Evolutionary conservation across 2,329 filamentous ascomycete species (phyloP).

Genomic region (Talaromyces sp.): DNA sequence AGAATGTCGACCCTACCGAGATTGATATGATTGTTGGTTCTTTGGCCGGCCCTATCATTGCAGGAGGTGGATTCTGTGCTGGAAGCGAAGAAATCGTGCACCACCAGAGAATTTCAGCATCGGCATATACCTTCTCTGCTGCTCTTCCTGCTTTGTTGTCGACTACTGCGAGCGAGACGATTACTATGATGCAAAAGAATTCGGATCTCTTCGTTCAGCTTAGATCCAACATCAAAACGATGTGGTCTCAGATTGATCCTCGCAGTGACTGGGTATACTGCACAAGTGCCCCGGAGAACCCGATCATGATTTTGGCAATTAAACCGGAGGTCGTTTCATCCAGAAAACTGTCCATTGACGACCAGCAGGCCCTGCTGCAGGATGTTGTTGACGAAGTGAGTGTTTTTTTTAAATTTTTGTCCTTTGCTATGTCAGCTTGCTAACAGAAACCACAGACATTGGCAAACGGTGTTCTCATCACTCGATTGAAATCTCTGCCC

Average conservation of each 20-base stretch:
- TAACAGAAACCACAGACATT: constrained; percentile 53
- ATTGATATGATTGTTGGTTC: constrained; percentile 98
- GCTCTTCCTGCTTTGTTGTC: constrained; percentile 89
- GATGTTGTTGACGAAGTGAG: constrained; percentile 95
- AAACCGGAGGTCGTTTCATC: constrained; percentile 75
- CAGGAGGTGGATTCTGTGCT: constrained; percentile 92
- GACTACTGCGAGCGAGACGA: constrained; percentile 89
- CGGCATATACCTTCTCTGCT: constrained; percentile 92
- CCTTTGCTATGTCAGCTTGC: constrained; percentile 5
- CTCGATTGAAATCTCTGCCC: constrained; percentile 73
- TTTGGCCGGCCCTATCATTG: constrained; percentile 81
- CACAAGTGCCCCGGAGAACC: constrained; percentile 77
- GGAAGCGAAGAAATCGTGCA: constrained; percentile 87
- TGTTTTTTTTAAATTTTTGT: constrained; percentile 10
- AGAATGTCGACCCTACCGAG: constrained; percentile 88
- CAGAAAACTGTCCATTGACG: constrained; percentile 61
- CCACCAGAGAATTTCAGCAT: constrained; percentile 89
- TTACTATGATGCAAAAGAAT: constrained; percentile 77
- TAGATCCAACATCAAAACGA: constrained; percentile 77
- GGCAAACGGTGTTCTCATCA: constrained; percentile 83
- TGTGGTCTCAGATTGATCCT: constrained; percentile 83
- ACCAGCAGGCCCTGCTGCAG: constrained; percentile 79
- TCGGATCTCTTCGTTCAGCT: constrained; percentile 74
- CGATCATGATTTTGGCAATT: constrained; percentile 73
- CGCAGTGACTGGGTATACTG: constrained; percentile 88